Percentiles rank a stretch among this genome's conserved stretches.
These are phyloP conservation scores for Lactarius sanguifluus DNA, from an alignment of 768 basidiomycete species.

Conservation along the genomic window DNA sequence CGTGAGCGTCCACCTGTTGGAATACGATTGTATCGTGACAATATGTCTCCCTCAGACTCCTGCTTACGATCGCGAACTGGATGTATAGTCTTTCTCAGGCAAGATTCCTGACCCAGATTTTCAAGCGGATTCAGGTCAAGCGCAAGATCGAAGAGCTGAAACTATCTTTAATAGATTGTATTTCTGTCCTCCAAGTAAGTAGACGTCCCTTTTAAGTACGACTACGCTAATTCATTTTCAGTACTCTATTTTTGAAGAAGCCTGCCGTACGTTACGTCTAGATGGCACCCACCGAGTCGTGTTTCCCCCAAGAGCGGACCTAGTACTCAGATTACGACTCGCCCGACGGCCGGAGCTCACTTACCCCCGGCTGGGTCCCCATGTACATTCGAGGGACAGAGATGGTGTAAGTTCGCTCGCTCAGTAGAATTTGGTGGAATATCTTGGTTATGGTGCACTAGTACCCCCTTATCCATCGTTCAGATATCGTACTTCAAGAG, in stretches of 20 bases:
- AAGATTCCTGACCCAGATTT: conserved; percentile 4
- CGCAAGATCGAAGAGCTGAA: conserved; percentile 8
- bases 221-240: background rate
- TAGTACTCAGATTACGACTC: conserved; percentile 10
- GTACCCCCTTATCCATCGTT: conserved; percentile 19
- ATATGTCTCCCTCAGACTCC: background rate
- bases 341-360: background rate
- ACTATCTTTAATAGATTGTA: conserved; percentile 3
- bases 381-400: conserved; percentile 1
- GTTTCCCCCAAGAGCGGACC: conserved; percentile 5
- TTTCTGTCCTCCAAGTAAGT: conserved; percentile 15
- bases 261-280: background rate
- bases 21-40: background rate
- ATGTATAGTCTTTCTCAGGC: conserved; percentile 9
- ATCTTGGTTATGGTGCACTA: background rate
- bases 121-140: conserved; percentile 1
- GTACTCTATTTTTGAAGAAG: conserved; percentile 7
- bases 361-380: background rate
- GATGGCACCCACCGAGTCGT: background rate
- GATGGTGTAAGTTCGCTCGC: conserved; percentile 11
- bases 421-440: background rate
- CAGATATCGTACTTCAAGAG: conserved; percentile 10
- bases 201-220: background rate
- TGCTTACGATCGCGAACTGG: conserved; percentile 8
- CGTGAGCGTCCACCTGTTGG: background rate